Evolutionary conservation across 1,284 basidiomycete genomes (phyloP).

Genomic region (Moesziomyces aphidis): DNA sequence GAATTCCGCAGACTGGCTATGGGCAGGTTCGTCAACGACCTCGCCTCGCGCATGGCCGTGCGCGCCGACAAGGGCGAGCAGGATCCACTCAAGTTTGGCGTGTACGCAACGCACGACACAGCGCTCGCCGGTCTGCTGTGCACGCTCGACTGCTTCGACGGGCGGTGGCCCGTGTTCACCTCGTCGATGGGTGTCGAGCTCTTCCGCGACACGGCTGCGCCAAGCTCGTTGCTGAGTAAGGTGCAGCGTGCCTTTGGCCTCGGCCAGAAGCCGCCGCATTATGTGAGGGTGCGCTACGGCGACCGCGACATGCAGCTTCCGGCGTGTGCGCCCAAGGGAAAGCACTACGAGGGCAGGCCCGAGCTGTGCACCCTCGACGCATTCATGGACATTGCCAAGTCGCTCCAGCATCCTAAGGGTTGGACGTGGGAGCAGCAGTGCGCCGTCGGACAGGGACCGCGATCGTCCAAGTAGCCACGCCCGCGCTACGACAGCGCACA

Average conservation of each 20-base stretch:
- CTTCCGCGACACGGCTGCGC: conserved; percentile 42
- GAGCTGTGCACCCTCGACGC: conserved; percentile 81
- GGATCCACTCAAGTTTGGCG: conserved; percentile 68
- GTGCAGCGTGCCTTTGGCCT: conserved; percentile 17
- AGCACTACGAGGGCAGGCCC: conserved; percentile 78
- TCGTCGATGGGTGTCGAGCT: conserved; percentile 59
- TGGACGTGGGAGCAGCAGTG: conserved; percentile 60
- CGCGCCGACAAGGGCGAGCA: conserved; percentile 41
- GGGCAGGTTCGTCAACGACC: conserved; percentile 78
- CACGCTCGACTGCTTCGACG: conserved; percentile 81
- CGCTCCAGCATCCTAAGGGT: conserved; percentile 55
- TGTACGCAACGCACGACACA: conserved; percentile 75
- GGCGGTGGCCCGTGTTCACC: conserved; percentile 72
- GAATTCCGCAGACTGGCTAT: conserved; percentile 82
- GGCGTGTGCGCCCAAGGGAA: conserved; percentile 75
- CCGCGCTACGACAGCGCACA: background rate
- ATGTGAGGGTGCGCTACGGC: conserved; percentile 81
- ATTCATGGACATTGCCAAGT: conserved; percentile 71
- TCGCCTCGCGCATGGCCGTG: conserved; percentile 73
- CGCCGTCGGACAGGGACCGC: conserved; percentile 38
- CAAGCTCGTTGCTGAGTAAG: conserved; percentile 16
- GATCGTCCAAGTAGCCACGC: conserved; percentile 43
- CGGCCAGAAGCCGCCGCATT: conserved; percentile 35
- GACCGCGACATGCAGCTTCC: conserved; percentile 77
- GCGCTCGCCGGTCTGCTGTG: conserved; percentile 77